phyloP scores from a whole-genome alignment of 1,284 basidiomycete genomes.

The Coriolopsis trogii region DNA sequence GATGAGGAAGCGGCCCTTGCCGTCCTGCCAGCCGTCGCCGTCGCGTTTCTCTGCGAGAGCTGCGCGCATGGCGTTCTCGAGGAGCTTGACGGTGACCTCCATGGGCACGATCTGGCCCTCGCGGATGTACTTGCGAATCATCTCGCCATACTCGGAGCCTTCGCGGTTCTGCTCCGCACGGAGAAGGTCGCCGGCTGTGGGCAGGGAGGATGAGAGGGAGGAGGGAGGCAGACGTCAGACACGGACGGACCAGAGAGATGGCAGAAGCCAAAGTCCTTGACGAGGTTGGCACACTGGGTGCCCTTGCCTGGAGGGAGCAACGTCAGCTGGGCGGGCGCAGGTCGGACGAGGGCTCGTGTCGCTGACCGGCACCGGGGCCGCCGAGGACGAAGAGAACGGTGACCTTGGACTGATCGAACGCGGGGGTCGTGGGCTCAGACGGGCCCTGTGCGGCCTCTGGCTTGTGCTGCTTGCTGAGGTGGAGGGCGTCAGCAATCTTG shows the following conservation, averaged over 20 bases:
- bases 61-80: constrained; percentile 90
- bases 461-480: constrained; percentile 32
- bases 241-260: constrained; percentile 83
- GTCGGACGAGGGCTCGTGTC: neutral
- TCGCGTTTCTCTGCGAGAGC: constrained; percentile 51
- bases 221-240: neutral
- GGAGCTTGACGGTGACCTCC: constrained; percentile 95
- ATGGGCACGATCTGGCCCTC: constrained; percentile 97
- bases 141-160: constrained; percentile 83
- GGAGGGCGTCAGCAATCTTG: constrained; percentile 51
- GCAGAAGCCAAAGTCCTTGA: constrained; percentile 88
- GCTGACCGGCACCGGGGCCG: constrained; percentile 89
- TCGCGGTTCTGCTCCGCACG: constrained; percentile 91
- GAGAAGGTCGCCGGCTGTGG: constrained; percentile 90
- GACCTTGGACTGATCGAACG: constrained; percentile 78
- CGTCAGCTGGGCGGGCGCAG: too few species aligned
- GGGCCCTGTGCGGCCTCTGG: constrained; percentile 1
- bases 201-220: constrained; percentile 1
- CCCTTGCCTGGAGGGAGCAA: constrained; percentile 95
- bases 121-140: constrained; percentile 90
- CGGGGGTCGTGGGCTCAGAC: constrained; percentile 36
- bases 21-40: constrained; percentile 69
- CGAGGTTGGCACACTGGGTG: constrained; percentile 90
- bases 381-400: constrained; percentile 96
- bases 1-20: constrained; percentile 88